These are phyloP conservation scores for Talaromyces sp. DNA, from an alignment of 2,329 filamentous ascomycete genomes.

Conservation along the genomic window DNA sequence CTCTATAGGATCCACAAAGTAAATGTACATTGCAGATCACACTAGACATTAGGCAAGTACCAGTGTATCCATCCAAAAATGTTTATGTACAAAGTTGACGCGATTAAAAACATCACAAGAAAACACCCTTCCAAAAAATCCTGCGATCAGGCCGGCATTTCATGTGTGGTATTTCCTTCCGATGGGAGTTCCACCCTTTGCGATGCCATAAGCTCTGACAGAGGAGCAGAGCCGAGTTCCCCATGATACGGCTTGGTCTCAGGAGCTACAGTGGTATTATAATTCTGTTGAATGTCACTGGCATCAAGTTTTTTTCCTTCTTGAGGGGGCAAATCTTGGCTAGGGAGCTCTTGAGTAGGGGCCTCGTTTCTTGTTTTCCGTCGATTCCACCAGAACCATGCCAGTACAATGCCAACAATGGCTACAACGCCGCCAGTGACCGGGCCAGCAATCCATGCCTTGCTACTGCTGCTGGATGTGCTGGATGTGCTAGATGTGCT, in stretches of 20 bases:
- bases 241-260: neutral
- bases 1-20: neutral
- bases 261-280: neutral
- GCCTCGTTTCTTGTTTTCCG: neutral
- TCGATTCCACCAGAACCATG: conserved; percentile 5
- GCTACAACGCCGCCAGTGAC: conserved; percentile 4
- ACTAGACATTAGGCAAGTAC: neutral
- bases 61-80: neutral
- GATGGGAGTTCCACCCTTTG: neutral
- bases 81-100: neutral
- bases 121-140: too few species aligned
- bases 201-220: neutral
- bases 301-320: neutral
- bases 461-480: conserved; percentile 1
- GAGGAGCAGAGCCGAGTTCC: neutral
- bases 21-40: neutral
- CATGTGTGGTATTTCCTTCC: neutral
- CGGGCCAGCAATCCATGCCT: conserved; percentile 5
- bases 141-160: neutral
- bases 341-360: neutral
- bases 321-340: neutral
- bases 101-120: too few species aligned
- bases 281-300: neutral
- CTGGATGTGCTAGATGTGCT: conserved; percentile 2
- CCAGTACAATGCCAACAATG: neutral